phyloP scores from a whole-genome alignment of 23 red algal species.

The Gracilaria caudata region DNA sequence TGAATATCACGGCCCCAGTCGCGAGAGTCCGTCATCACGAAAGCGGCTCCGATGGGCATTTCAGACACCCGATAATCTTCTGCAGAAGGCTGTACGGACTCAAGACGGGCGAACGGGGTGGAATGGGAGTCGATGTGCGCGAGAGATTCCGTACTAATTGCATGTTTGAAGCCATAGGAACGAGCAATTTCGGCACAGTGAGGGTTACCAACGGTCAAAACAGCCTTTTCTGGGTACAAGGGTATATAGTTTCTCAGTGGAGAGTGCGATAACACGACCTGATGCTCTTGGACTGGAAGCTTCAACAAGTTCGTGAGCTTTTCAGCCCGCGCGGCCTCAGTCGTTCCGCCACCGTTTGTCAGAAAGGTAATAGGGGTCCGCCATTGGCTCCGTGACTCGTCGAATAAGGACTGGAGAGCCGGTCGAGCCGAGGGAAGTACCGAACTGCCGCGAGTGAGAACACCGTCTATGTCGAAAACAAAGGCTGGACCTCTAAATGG shows the following conservation, averaged over 20 bases:
- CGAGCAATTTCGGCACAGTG: slow-evolving; percentile 55
- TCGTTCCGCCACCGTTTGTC: slow-evolving; percentile 81
- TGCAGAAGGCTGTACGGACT: slow-evolving; percentile 13
- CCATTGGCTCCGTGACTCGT: neutral
- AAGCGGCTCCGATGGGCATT: slow-evolving; percentile 46
- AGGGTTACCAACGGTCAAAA: slow-evolving; percentile 69
- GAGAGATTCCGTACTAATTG: slow-evolving; percentile 17
- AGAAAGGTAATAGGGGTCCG: slow-evolving; percentile 70
- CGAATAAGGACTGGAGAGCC: slow-evolving; percentile 44
- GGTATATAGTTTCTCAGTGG: slow-evolving; percentile 42
- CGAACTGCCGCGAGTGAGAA: slow-evolving; percentile 70
- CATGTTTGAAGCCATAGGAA: slow-evolving; percentile 70
- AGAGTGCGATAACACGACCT: slow-evolving; percentile 78
- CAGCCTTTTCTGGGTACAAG: slow-evolving; percentile 18
- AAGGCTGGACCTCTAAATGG: slow-evolving; percentile 41
- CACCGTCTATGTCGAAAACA: slow-evolving; percentile 92
- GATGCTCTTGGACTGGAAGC: slow-evolving; percentile 40
- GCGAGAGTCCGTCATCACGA: slow-evolving; percentile 79
- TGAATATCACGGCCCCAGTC: slow-evolving; percentile 93
- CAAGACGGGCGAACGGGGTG: slow-evolving; percentile 38
- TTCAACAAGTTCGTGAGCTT: slow-evolving; percentile 58
- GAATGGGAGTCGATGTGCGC: slow-evolving; percentile 28
- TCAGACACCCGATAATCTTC: slow-evolving; percentile 30
- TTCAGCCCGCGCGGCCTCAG: slow-evolving; percentile 63
- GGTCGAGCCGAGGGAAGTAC: slow-evolving; percentile 41